Base-by-base conservation (phyloP, 768 basidiomycete genomes). In the Mycena maculata region DNA sequence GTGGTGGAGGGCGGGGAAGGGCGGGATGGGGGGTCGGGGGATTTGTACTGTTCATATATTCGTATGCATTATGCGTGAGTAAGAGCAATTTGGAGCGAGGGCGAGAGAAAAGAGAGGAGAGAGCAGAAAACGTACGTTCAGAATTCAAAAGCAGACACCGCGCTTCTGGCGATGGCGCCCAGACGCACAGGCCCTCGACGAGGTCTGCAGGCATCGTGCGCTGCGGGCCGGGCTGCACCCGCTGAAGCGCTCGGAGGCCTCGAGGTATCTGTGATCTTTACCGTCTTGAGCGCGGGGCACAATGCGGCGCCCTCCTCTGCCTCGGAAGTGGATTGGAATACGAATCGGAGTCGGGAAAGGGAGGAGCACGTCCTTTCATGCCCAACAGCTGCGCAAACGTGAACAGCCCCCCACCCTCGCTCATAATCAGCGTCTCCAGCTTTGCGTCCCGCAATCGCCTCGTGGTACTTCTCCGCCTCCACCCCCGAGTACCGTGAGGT, bases 221-320 rank as follows among this genome's bases (percentile, higher is more conserved):
- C 33, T 36, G 8, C 33, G 33, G 33, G 8, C 33, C 8, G 33
- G 13, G 33, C 33, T 36, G 8, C 8, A 36, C 13, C 33, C 33
- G 33, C 33, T 36, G 33, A 36, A 36, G 6, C 13, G 54, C 9
- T 57, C 50, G 22, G 31, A 22, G 28, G 44, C 16, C 47, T 67
- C 66, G 28, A 67, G 11, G 18, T 52, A 25, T 67, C 66, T 30
- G 56, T 67, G 33, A 67, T 62, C 60, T 67, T 67, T 20, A 67
- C 66, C 66, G 62, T 67, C 60, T 62, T 67, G 30, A 67, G 33
- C 0, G 3, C 11, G 0, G 66, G 2, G 42, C 55, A 62, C 7
- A 39, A 25, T 20, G 18, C 3, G 18, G 28, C 38, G 6, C 44
- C 1, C 5, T 7, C 25, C 30, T 53, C 1, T 18, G 65, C 3